Base-by-base conservation (phyloP, 192 early-diverging fungal species). In the Haplosporangium gracile region DNA sequence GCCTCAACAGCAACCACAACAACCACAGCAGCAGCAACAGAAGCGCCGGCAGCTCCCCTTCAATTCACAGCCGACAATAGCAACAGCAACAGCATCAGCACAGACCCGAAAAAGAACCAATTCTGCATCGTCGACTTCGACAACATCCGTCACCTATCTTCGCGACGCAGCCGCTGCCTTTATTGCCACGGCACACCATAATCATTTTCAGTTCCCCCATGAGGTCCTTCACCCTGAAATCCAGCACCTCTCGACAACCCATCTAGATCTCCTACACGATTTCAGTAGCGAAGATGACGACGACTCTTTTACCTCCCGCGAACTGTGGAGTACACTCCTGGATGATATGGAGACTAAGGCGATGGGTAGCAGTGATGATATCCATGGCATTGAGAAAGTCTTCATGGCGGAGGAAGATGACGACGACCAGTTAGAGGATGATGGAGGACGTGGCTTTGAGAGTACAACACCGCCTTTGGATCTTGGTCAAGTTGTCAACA, bases 101-200 rank as follows among this genome's bases (percentile, higher is more conserved):
- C 32, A 10, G 40, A 57, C 78, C 11, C 70, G 39, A 40, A 32
- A n/a, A 34, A 73, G 53, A 80, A 16, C 70, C 13, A 73, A 47
- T 32, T 80, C 70, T 5, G 38, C 53, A 43, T 73, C 71, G 10
- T 80, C 78, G n/a, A 68, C 79, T 13, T 74, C 72, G 15, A 74
- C 79, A 11, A 68, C 72, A n/a, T 80, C 79, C 18, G 32, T 80
- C 2, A 36, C 79, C 0, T 81, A 81, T 43, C 79, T 81, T 42
- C 79, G 72, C 15, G 55, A 42, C 29, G 79, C 79, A 32, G 79
- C 79, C 38, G 55, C 55, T 8, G 72, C 72, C 0, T 63, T 81
- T 47, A 81, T 81, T 55, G 79, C 79, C 5, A 74, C 72, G 7
- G 79, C 72, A 26, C 79, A 81, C 34, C 72, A 75, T 24, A 75